phyloP scores from a whole-genome alignment of 805 yeast species.

The Saturnispora gosingensis region DNA sequence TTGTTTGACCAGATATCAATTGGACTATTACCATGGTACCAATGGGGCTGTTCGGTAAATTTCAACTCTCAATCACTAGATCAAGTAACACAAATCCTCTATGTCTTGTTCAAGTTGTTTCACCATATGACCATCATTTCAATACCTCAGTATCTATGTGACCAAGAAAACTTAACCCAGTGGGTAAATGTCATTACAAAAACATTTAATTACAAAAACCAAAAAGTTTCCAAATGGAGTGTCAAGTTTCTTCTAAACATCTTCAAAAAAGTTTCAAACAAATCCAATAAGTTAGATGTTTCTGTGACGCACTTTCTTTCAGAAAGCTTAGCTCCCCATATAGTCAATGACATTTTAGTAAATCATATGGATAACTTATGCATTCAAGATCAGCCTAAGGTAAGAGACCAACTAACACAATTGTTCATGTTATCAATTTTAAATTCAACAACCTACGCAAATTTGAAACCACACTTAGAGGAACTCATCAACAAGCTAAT shows the following conservation, averaged over 20 bases:
- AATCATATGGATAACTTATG: neutral
- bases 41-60: constrained; percentile 1
- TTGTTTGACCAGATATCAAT: constrained; percentile 18
- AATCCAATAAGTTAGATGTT: neutral
- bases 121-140: constrained; percentile 2
- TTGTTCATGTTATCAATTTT: constrained; percentile 3
- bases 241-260: constrained; percentile 3
- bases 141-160: constrained; percentile 2
- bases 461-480: constrained; percentile 56
- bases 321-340: neutral
- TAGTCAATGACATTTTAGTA: neutral
- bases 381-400: neutral
- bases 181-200: neutral
- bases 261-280: constrained; percentile 5
- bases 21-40: constrained; percentile 1
- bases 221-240: constrained; percentile 3
- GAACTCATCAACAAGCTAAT: constrained; percentile 62
- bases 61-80: neutral
- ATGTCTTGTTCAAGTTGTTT: constrained; percentile 1
- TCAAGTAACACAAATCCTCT: neutral
- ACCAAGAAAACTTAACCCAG: neutral
- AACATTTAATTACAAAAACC: neutral
- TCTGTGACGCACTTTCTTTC: neutral
- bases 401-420: constrained; percentile 1
- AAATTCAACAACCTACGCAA: constrained; percentile 1